These are phyloP conservation scores for Volutella citrinella DNA, from an alignment of 2,329 filamentous ascomycete genomes.

Conservation along the genomic window DNA sequence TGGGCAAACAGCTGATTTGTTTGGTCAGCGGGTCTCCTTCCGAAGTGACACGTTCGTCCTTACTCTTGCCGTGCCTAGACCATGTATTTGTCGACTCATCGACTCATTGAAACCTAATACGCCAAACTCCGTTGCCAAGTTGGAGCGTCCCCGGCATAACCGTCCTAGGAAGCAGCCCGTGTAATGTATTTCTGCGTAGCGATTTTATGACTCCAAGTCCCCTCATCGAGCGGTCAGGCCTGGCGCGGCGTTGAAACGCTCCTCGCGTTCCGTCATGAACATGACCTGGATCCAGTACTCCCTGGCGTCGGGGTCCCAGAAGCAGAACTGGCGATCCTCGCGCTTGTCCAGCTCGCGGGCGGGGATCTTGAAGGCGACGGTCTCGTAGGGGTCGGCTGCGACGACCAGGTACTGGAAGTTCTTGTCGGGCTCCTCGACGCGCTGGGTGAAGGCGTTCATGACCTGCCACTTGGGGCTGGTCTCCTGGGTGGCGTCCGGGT, in stretches of 20 bases:
- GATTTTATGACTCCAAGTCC: too few species aligned
- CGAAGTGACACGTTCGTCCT: too few species aligned
- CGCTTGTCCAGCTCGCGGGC: conserved; percentile 87
- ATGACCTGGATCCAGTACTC: conserved; percentile 98
- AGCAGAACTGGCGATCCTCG: conserved; percentile 85
- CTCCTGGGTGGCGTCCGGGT: conserved; percentile 79
- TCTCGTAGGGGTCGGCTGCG: conserved; percentile 97
- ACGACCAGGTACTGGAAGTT: conserved; percentile 93
- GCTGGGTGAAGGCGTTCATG: conserved; percentile 97
- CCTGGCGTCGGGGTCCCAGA: conserved; percentile 93
- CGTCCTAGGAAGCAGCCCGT: too few species aligned
- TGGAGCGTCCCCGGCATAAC: too few species aligned
- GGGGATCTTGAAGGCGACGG: conserved; percentile 93
- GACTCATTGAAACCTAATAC: too few species aligned
- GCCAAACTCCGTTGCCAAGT: too few species aligned
- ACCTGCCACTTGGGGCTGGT: conserved; percentile 83
- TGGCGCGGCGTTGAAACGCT: conserved; percentile 71
- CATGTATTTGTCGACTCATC: too few species aligned
- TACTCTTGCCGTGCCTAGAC: too few species aligned
- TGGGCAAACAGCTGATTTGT: too few species aligned
- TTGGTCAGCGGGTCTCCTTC: too few species aligned
- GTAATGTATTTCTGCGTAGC: too few species aligned
- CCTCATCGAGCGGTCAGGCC: conserved; percentile 54
- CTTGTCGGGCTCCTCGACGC: conserved; percentile 90
- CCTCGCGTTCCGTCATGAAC: conserved; percentile 97